Base-by-base conservation (phyloP, 441 rosid species). In the Euphorbia schlechtendalii region DNA sequence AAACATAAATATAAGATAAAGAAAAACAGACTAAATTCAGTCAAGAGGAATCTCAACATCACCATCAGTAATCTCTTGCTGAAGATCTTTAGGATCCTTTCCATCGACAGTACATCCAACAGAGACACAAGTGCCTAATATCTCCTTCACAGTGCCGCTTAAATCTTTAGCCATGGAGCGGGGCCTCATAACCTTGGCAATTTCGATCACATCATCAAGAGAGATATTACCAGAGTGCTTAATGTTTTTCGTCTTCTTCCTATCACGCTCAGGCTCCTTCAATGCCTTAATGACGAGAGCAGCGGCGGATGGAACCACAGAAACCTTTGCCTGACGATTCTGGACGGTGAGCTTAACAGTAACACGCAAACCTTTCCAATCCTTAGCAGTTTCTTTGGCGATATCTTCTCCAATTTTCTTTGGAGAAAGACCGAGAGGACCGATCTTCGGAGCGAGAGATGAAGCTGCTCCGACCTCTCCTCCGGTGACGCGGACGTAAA, bases 321-420 rank as follows among this genome's bases (percentile, higher is more conserved):
- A 49, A 9, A 90, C 96, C 73, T 90, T 90, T 0, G 93, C 97
- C 58, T 88, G 92, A 67, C 96, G 90, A 64, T 88, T 87, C 83
- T 88, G 96, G 11, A 89, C 95, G 5, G 94, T 89, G 0, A 87
- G 85, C 76, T 87, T 88, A 27, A 90, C 93, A 1, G 91, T 89
- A 6, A 87, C 95, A 4, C 90, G 87, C 5, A 89, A 68, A 1
- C 96, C 95, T 79, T 90, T 87, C 96, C 95, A 87, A 55, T 90
- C 96, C 69, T 87, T 87, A 20, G 97, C 93, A 0, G 92, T 88
- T 69, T 88, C 93, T 61, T 88, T 86, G 14, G 97, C 96, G 59
- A 90, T 90, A 65, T 90, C 96, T 61, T 90, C 96, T 21, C 97
- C 96, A 56, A 88, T 88, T 76, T 90, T 88, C 82, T 90, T 90